These are phyloP conservation scores for Fusarium solani-melongenae DNA, from an alignment of 2,329 filamentous ascomycete species.

Conservation along the genomic window DNA sequence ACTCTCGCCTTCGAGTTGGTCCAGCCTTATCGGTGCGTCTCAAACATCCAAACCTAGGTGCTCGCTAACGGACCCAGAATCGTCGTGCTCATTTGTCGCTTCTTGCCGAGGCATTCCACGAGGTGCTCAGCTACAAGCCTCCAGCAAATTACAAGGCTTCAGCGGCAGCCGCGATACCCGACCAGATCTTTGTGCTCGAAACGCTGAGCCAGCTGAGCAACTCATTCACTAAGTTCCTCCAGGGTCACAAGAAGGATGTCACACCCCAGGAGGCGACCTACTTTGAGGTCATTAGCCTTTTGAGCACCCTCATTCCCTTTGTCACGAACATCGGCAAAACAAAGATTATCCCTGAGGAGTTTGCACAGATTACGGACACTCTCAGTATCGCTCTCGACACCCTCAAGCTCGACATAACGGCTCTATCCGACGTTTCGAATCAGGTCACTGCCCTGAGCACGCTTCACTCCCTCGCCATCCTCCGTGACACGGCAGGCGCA, in stretches of 20 bases:
- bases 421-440: slow-evolving; percentile 19
- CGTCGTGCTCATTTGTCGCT: slow-evolving; percentile 61
- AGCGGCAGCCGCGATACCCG: slow-evolving; percentile 50
- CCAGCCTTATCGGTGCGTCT: slow-evolving; percentile 61
- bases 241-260: slow-evolving; percentile 44
- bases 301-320: slow-evolving; percentile 51
- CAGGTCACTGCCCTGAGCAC: slow-evolving; percentile 45
- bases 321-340: slow-evolving; percentile 39
- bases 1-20: slow-evolving; percentile 60
- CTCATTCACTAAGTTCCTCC: slow-evolving; percentile 54
- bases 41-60: no score
- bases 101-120: slow-evolving; percentile 63
- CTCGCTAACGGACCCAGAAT: slow-evolving; percentile 51
- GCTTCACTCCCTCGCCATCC: slow-evolving; percentile 50
- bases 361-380: slow-evolving; percentile 42
- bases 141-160: slow-evolving; percentile 63
- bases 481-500: slow-evolving; percentile 53
- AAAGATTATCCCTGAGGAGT: slow-evolving; percentile 33
- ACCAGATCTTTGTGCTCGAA: slow-evolving; percentile 58
- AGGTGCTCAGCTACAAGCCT: slow-evolving; percentile 60
- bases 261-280: slow-evolving; percentile 57
- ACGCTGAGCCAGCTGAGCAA: slow-evolving; percentile 55
- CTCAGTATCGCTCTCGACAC: slow-evolving; percentile 27
- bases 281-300: slow-evolving; percentile 56
- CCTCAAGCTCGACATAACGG: slow-evolving; percentile 26